Conservation (phyloP, 2,329 filamentous ascomycete species). For the Xylariaceae sp. region DNA sequence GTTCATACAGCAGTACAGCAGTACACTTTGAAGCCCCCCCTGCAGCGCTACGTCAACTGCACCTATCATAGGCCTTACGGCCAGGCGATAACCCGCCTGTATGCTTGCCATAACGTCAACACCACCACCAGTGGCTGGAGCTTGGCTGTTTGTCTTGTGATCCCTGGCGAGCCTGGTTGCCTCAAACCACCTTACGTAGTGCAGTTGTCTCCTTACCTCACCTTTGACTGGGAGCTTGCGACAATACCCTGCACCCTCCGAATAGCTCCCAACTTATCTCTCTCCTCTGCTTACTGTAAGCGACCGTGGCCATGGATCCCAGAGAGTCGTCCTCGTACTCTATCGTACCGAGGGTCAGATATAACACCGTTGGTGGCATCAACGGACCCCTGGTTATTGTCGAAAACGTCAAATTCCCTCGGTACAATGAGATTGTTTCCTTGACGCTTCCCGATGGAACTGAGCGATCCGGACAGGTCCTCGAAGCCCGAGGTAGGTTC, state of each 20-base stretch:
- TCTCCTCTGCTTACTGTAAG: slow-evolving; percentile 1
- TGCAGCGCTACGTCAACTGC: background rate
- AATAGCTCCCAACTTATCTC: slow-evolving; percentile 1
- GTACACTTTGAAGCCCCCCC: too few relatives aligned
- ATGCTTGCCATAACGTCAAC: slow-evolving; percentile 7
- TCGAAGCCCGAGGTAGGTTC: slow-evolving; percentile 84
- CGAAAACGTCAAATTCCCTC: slow-evolving; percentile 97
- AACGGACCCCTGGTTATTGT: slow-evolving; percentile 97
- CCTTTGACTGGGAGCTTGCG: slow-evolving; percentile 8
- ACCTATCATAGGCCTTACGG: background rate
- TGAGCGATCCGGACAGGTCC: slow-evolving; percentile 86
- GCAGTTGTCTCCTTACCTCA: slow-evolving; percentile 5
- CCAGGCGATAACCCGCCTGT: background rate
- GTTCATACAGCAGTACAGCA: too few relatives aligned
- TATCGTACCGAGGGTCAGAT: slow-evolving; percentile 63
- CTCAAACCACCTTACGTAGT: slow-evolving; percentile 7
- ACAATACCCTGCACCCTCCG: slow-evolving; percentile 5
- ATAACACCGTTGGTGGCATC: slow-evolving; percentile 97
- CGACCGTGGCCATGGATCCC: slow-evolving; percentile 39
- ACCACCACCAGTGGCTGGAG: slow-evolving; percentile 12
- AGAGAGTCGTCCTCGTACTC: slow-evolving; percentile 57
- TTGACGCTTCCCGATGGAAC: slow-evolving; percentile 94
- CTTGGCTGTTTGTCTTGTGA: slow-evolving; percentile 1
- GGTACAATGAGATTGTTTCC: slow-evolving; percentile 96
- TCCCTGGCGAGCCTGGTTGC: slow-evolving; percentile 3